Base-by-base conservation (phyloP, 192 early-diverging fungal genomes). In the Coemansia sp. region DNA sequence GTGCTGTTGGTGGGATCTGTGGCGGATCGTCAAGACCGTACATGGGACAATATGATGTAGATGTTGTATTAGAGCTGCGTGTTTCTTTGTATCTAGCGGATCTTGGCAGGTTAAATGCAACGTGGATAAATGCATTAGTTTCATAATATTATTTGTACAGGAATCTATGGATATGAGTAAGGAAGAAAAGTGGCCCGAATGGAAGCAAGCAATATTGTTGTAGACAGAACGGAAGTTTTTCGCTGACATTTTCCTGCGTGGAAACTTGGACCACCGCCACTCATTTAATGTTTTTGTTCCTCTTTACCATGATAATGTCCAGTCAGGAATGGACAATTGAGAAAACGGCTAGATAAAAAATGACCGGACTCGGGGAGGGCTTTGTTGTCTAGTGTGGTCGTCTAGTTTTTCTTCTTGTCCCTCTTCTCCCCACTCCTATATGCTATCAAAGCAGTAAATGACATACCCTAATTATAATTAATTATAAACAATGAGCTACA, bases 211-310 rank as follows among this genome's bases (percentile, higher is more conserved):
- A 46, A 18, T 46, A 18, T 14, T 5, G 18, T 14, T 46, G 5
- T 46, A 4, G 12, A 14, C 44, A 18, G 44, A 46, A 46, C 44
- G 44, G 44, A 46, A 18, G 16, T 18, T 46, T 46, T 46, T 7
- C 18, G 16, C 14, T 46, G 44, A 16, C 4, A 18, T 30, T 14
- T 46, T 46, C 44, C 44, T 46, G 44, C 14, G 16, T 46, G 44
- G 44, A 46, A 46, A 46, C 44, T 46, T 46, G 44, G 44, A 46
- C 44, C 44, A 46, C 44, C 44, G 44, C 44, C 44, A 46, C 44
- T 5, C 16, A 18, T 18, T 46, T 18, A 18, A 46, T 46, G 16
- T 18, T 46, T 46, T 14, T 14, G 14, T 46, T 1, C 30, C 30
- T 46, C 8, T 46, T 46, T 46, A 14, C 44, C 44, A 46, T 1